Conservation (phyloP, 2,329 filamentous ascomycete species). For the Blumeriella jaapii region DNA sequence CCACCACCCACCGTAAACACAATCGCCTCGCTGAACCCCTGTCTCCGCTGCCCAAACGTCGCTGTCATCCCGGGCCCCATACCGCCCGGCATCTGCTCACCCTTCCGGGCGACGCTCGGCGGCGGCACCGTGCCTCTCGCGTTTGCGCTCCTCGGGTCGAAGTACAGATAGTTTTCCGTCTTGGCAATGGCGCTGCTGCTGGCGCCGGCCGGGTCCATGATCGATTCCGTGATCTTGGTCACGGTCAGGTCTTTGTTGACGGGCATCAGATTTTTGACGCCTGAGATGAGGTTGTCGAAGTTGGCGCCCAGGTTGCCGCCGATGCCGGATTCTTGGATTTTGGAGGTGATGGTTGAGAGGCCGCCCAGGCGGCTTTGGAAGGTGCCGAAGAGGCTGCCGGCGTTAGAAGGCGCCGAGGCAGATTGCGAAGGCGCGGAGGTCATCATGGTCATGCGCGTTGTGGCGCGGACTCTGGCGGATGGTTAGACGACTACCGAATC, state of each 20-base stretch:
- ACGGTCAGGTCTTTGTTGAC: slow-evolving; percentile 90
- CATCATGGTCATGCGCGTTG: slow-evolving; percentile 97
- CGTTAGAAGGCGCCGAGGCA: slow-evolving; percentile 43
- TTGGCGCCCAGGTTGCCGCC: slow-evolving; percentile 35
- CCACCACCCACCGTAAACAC: slow-evolving; percentile 95
- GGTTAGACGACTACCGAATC: slow-evolving; percentile 7
- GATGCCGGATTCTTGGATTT: slow-evolving; percentile 80
- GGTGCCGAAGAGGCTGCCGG: slow-evolving; percentile 78
- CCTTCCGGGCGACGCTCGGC: slow-evolving; percentile 47
- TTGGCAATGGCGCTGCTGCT: slow-evolving; percentile 88
- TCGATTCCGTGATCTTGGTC: slow-evolving; percentile 94
- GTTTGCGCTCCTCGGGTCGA: slow-evolving; percentile 87
- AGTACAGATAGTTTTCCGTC: slow-evolving; percentile 94
- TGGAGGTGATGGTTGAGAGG: slow-evolving; percentile 82
- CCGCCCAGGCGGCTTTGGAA: slow-evolving; percentile 61
- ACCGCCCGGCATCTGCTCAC: slow-evolving; percentile 32
- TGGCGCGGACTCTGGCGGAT: slow-evolving; percentile 62
- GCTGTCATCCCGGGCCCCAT: slow-evolving; percentile 57
- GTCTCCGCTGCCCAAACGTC: slow-evolving; percentile 80
- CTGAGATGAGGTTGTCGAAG: slow-evolving; percentile 87
- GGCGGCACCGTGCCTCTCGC: slow-evolving; percentile 86
- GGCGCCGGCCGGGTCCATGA: slow-evolving; percentile 91
- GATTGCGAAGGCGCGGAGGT: slow-evolving; percentile 61
- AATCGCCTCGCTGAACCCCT: slow-evolving; percentile 81
- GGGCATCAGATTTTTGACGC: slow-evolving; percentile 97